Evolutionary conservation across 257 asterid genomes (phyloP), one percentile per base, ranked within the genome.

Genomic region (Rhazya stricta): DNA sequence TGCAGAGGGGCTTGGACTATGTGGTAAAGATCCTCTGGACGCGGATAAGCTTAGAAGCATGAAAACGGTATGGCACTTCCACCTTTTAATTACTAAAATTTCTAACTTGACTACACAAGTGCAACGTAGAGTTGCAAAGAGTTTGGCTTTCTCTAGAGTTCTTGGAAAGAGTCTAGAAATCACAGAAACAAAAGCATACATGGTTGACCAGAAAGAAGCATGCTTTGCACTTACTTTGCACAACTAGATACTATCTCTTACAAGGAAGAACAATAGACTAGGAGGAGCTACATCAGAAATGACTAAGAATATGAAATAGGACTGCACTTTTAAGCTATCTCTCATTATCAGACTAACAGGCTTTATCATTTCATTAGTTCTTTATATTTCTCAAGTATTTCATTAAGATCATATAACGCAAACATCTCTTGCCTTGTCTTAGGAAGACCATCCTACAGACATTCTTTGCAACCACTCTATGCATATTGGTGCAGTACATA

Each of bases 1-100:
- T 68, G 82, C 83, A 57, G 97, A 91, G 83, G 94, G 81, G 66
- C 85, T 90, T 65, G 84, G 83, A 66, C 72, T 88, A 19, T 89
- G 92, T 37, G 89, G 92, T 62, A 46, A 41, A n/a, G 74, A 81
- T 34, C 66, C 74, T 50, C 94, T 91, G 5, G 80, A 83, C 45
- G 81, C 90, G 27, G 86, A 88, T 66, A 84, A 81, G 85, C 85
- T 92, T 61, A 77, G 87, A 29, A 79, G 69, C 79, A 84, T 92
- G 97, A 92, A 89, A 86, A 76, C 77, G 86, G 97, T 91, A 88
- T 0, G 67, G 27, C 5, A 21, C 34, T 32, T 13, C 21, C 39
- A 37, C 18, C 23, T 39, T 29, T 65, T 21, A 16, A 5, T 43
- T 29, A 29, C 37, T 39, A 39, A 10, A 19, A 42, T 72, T 66